A percentile compares a stretch with the other conserved stretches of the same genome.
Conservation (phyloP, 179 eudicot species). For the Beta lomatogona region DNA sequence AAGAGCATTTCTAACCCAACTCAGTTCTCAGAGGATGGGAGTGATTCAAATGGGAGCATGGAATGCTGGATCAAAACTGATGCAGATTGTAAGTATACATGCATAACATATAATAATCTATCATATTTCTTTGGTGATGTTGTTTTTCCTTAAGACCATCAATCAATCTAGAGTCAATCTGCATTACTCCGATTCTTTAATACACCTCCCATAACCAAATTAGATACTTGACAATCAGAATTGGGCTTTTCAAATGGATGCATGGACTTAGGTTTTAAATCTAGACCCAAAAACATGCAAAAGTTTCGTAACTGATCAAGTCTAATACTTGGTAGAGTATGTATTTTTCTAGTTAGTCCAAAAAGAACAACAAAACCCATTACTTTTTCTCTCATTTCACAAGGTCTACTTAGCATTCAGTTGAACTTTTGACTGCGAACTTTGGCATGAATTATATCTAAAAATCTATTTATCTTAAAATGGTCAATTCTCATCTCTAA, state of each 20-base stretch:
- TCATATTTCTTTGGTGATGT: background rate
- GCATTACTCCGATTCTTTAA: background rate
- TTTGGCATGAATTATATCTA: too few relatives aligned
- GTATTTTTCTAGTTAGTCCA: too few relatives aligned
- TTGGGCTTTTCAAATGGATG: background rate
- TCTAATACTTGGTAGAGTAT: background rate
- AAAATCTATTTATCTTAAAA: too few relatives aligned
- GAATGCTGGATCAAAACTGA: slow-evolving; percentile 91
- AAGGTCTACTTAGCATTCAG: too few relatives aligned
- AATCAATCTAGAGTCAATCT: background rate
- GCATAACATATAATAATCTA: background rate
- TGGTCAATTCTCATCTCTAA: too few relatives aligned
- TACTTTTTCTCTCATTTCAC: too few relatives aligned
- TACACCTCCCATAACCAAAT: background rate
- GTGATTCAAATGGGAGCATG: slow-evolving; percentile 50
- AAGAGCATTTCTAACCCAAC: slow-evolving; percentile 44
- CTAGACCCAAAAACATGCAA: background rate
- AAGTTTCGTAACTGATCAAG: background rate
- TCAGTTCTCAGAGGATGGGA: slow-evolving; percentile 36
- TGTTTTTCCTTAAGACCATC: background rate
- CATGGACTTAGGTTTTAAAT: background rate
- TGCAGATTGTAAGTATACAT: slow-evolving; percentile 74
- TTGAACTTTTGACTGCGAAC: too few relatives aligned
- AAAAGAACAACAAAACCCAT: too few relatives aligned
- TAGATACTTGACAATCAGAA: background rate